Percentiles rank a stretch among this genome's conserved stretches.
These are phyloP conservation scores for Aureobasidium leucospermi DNA, from an alignment of 2,329 filamentous ascomycete species.

Conservation along the genomic window DNA sequence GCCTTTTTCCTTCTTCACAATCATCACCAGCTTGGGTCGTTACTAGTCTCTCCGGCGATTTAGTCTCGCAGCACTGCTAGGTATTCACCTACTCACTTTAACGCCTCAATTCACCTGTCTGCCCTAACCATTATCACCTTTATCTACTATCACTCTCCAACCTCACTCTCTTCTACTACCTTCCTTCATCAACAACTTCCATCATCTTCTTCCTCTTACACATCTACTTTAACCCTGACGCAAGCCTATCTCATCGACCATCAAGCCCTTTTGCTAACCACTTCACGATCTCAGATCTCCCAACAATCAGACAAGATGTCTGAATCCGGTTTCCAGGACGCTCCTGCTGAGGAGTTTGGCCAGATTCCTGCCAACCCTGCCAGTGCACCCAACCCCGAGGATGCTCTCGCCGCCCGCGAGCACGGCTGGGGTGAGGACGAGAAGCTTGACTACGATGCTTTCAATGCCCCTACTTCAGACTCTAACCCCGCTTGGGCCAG, in stretches of 20 bases:
- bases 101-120: background rate
- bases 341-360: background rate
- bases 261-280: background rate
- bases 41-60: background rate
- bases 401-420: constrained; percentile 15
- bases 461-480: constrained; percentile 11
- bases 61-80: background rate
- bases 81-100: background rate
- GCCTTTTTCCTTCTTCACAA: too few species aligned
- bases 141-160: background rate
- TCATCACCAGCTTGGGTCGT: too few species aligned
- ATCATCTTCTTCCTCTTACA: background rate
- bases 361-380: background rate
- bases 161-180: background rate
- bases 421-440: constrained; percentile 24
- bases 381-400: background rate
- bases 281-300: background rate
- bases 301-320: background rate
- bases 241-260: too few species aligned
- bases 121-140: background rate
- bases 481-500: constrained; percentile 37
- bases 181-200: background rate
- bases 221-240: background rate
- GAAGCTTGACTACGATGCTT: constrained; percentile 23
- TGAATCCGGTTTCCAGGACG: background rate